phyloP scores from a whole-genome alignment of 768 basidiomycete species.

The Boletus vermiculosoides region DNA sequence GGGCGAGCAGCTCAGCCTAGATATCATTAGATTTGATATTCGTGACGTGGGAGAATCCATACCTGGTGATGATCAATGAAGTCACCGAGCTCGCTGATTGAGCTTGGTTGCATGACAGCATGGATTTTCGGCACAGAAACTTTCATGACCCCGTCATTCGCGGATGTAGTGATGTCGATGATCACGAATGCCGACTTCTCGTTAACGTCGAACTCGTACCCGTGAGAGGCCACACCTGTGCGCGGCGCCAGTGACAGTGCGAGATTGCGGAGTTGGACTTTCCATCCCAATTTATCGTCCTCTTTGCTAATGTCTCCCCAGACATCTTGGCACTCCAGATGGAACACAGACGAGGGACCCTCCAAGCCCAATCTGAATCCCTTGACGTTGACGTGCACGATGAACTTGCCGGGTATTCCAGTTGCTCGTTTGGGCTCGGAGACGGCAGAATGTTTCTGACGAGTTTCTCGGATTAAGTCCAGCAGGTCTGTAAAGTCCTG shows the following conservation, averaged over 20 bases:
- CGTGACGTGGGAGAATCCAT: constrained; percentile 5
- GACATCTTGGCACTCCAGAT: constrained; percentile 74
- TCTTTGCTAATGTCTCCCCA: constrained; percentile 55
- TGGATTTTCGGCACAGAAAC: constrained; percentile 74
- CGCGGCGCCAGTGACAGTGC: constrained; percentile 81
- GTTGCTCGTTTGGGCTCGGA: constrained; percentile 6
- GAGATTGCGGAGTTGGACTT: constrained; percentile 68
- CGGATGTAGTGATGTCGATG: constrained; percentile 62
- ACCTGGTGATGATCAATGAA: constrained; percentile 85
- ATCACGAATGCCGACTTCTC: constrained; percentile 82
- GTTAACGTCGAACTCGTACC: constrained; percentile 51
- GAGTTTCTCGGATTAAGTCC: constrained; percentile 61
- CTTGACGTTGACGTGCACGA: constrained; percentile 61
- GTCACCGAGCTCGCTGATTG: constrained; percentile 87
- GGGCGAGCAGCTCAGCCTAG: constrained; percentile 70
- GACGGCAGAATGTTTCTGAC: constrained; percentile 30
- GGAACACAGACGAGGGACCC: constrained; percentile 67
- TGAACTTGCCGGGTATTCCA: constrained; percentile 36
- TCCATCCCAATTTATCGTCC: constrained; percentile 54
- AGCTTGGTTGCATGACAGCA: constrained; percentile 92
- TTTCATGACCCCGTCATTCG: constrained; percentile 41
- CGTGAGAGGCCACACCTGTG: constrained; percentile 33
- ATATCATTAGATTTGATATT: constrained; percentile 16
- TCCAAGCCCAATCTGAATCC: constrained; percentile 82
- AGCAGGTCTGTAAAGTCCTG: constrained; percentile 85